Evolutionary conservation across 2,329 filamentous ascomycete species (phyloP), one percentile per base, ranked within the genome.

Genomic region (Penicillium sp.): DNA sequence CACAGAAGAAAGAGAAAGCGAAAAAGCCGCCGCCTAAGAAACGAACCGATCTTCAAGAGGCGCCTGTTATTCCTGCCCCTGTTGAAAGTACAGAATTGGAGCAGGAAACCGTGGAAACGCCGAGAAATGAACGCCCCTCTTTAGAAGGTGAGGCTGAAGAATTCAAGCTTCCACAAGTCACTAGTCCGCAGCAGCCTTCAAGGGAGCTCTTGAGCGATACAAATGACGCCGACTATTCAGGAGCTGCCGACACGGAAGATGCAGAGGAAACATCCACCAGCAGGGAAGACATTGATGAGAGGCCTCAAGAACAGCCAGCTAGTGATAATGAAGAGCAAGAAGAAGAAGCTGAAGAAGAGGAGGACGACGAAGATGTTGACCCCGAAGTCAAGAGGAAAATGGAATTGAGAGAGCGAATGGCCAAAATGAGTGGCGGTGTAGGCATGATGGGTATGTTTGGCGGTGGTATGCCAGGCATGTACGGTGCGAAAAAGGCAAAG

Each of bases 371-470:
- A 26, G 90, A 96, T 16, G 79, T 95, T 52, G 92, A 97, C 66
- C 91, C 91, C 1, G 94, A 99, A 71, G 81, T 90, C 21, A 86
- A 84, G 63, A 87, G 92, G 52, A 89, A 88, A 69, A 86, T 96
- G 74, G 93, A 97, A 70, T 80, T 99, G 30, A 85, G 94, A 59
- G 91, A 94, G 60, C 86, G 94, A 65, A 99, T 99, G 91, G 94
- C 94, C 47, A 97, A 96, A 76, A 94, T 99, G 88, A 96, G 93
- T 64, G 93, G 93, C 55, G 93, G 93, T 21, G 96, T 96, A 90
- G 91, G 91, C 47, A 96, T 97, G 88, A 86, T 91, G 69, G 90
- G 91, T 65, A 94, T 97, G 86, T 95, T 96, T 71, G 90, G 90
- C 18, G 83, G 82, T 38, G 85, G 84, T 59, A 83, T 91, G 70